These are phyloP conservation scores for Boletus subparvulus DNA, from an alignment of 768 basidiomycete genomes.

Conservation along the genomic window DNA sequence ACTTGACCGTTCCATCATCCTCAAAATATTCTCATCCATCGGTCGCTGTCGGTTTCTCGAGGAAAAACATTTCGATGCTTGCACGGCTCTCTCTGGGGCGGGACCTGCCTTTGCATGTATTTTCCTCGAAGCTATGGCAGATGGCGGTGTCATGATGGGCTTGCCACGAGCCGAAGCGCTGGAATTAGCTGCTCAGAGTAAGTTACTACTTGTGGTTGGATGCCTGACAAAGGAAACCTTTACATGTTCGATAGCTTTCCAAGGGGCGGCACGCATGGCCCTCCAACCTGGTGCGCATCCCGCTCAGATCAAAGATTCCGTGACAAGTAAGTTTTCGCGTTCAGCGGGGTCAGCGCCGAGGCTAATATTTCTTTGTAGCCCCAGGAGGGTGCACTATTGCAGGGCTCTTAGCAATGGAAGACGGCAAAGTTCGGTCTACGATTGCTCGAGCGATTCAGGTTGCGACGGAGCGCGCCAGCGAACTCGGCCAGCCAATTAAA, in stretches of 20 bases:
- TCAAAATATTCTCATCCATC: conserved; percentile 96
- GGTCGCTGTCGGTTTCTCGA: conserved; percentile 95
- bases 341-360: not conserved
- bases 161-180: conserved; percentile 90
- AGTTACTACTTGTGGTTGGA: conserved; percentile 23
- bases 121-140: conserved; percentile 97
- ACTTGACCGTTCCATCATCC: conserved; percentile 67
- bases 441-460: conserved; percentile 94
- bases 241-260: conserved; percentile 59
- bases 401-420: conserved; percentile 92
- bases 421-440: conserved; percentile 88
- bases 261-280: conserved; percentile 96
- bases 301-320: conserved; percentile 94
- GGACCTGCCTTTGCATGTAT: conserved; percentile 97
- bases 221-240: not conserved
- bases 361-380: conserved; percentile 48
- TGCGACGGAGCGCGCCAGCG: conserved; percentile 86
- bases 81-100: conserved; percentile 92
- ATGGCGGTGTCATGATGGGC: conserved; percentile 99
- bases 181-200: conserved; percentile 95
- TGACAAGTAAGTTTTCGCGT: conserved; percentile 71
- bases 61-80: conserved; percentile 98
- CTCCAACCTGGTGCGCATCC: conserved; percentile 88
- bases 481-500: conserved; percentile 71
- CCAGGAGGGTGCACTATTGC: conserved; percentile 99